A percentile compares a stretch with the other conserved stretches of the same genome.
Conservation (phyloP, 2,329 filamentous ascomycete genomes). For the Septoria linicola region DNA sequence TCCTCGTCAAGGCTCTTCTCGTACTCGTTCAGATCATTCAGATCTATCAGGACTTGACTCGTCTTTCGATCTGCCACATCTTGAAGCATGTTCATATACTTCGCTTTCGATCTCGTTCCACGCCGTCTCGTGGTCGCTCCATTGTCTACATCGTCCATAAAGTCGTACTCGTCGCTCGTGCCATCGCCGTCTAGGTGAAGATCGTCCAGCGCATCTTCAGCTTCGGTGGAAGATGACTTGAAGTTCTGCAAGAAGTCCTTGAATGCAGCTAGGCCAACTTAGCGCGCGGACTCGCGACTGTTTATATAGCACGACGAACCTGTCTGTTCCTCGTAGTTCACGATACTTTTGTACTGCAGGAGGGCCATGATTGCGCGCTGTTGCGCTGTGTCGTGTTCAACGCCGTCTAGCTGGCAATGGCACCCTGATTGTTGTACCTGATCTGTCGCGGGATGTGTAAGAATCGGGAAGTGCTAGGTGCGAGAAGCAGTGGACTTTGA, state of each 20-base stretch:
- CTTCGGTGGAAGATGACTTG: constrained; percentile 73
- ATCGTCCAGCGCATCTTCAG: constrained; percentile 77
- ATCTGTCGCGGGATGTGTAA: no score
- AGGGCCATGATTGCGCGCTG: constrained; percentile 69
- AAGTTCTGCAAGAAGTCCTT: constrained; percentile 84
- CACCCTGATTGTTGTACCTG: not conserved
- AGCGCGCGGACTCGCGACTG: constrained; percentile 26
- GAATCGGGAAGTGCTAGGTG: no score
- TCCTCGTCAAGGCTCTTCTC: constrained; percentile 66
- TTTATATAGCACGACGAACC: constrained; percentile 48
- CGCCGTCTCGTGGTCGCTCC: constrained; percentile 38
- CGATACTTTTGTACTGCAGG: constrained; percentile 71
- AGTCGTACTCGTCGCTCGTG: constrained; percentile 85
- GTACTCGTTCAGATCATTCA: constrained; percentile 85
- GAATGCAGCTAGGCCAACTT: constrained; percentile 64
- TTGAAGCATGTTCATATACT: constrained; percentile 87
- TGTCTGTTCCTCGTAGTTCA: constrained; percentile 86
- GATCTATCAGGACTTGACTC: constrained; percentile 77
- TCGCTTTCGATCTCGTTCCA: constrained; percentile 59
- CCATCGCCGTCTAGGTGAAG: constrained; percentile 86
- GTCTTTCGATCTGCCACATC: constrained; percentile 77
- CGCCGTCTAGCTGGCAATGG: not conserved
- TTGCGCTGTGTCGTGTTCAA: not conserved
- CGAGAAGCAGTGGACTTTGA: no score
- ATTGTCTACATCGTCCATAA: constrained; percentile 73